Base-by-base conservation (phyloP, 1,139 yeast species). In the Zygosaccharomyces sapae region DNA sequence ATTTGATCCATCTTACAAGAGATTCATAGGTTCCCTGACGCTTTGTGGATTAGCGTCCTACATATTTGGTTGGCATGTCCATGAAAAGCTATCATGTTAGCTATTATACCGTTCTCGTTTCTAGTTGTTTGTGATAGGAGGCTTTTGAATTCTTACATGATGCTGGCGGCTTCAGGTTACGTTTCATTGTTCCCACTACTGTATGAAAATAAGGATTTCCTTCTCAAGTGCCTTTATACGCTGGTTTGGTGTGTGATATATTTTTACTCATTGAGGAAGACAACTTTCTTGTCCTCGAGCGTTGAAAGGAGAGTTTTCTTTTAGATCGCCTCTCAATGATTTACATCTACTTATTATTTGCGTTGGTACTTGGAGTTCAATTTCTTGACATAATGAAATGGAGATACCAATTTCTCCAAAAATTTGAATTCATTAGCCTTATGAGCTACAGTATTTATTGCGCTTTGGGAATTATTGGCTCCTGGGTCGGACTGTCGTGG, bases 31-130 rank as follows among this genome's bases (percentile, higher is more conserved):
- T 0, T 79, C 94, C 1, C 70, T 92, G 56, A 83, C 97, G 0
- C 73, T 90, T 45, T 92, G 97, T 69, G 98, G 95, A 1, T 88
- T 79, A 68, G 83, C 97, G 0, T 86, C 96, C 3, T 92, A 87
- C 62, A 69, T 92, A 46, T 92, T 92, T 68, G 98, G 99, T 5
- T 92, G 97, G 97, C 98, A 92, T 65, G 97, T 92, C 22, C 98
- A 92, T 69, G 98, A 90, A 67, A 92, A 74, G 98, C 98, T 0
- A 81, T 92, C 35, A 75, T 94, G 71, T 68, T 89, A 29, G 84
- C 90, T 2, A 86, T 92, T n/a, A 78, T 94, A 61, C 98, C 99
- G 1, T 80, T 88, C 63, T 76, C 94, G 4, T 85, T 92, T 63
- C 68, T 90, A 33, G 86, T 85, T 1, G 73, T 83, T 9, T 74